Percentiles rank a stretch among this genome's conserved stretches.
Conservation (phyloP, 139 green algal genomes). For the Chlamydomonas eustigma region DNA sequence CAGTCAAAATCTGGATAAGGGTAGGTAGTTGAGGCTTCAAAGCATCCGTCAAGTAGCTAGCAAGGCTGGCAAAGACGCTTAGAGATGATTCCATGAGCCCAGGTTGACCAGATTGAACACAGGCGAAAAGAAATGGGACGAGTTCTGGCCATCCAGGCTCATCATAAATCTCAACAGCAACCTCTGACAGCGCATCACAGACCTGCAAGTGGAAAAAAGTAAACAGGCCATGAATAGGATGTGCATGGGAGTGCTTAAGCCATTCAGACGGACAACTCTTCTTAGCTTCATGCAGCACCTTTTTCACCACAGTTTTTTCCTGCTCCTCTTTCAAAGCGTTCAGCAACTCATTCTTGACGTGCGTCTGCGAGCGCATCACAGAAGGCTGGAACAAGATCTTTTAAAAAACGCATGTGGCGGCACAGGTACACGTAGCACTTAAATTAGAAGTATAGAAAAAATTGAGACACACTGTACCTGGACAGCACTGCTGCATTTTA, state of each 20-base stretch:
- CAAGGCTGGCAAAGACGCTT: constrained; percentile 73
- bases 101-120: constrained; percentile 13
- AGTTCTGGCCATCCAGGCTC: constrained; percentile 85
- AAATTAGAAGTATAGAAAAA: too few species aligned
- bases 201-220: constrained; percentile 48
- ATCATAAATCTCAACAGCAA: constrained; percentile 62
- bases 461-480: constrained; percentile 46
- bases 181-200: constrained; percentile 79
- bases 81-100: constrained; percentile 55
- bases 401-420: neutral
- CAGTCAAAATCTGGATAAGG: constrained; percentile 42
- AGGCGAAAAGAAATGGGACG: constrained; percentile 80
- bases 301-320: constrained; percentile 36
- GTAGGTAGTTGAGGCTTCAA: constrained; percentile 64
- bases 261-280: too few species aligned
- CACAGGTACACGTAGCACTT: too few species aligned
- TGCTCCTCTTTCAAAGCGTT: constrained; percentile 45
- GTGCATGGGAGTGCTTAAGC: neutral
- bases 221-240: neutral
- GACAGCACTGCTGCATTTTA: constrained; percentile 41
- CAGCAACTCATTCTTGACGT: constrained; percentile 59
- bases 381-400: neutral
- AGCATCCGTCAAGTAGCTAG: constrained; percentile 55
- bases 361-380: constrained; percentile 29
- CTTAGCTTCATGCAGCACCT: constrained; percentile 24